Conservation (phyloP, 495 filamentous ascomycete genomes). For the Penicillium nucicola region DNA sequence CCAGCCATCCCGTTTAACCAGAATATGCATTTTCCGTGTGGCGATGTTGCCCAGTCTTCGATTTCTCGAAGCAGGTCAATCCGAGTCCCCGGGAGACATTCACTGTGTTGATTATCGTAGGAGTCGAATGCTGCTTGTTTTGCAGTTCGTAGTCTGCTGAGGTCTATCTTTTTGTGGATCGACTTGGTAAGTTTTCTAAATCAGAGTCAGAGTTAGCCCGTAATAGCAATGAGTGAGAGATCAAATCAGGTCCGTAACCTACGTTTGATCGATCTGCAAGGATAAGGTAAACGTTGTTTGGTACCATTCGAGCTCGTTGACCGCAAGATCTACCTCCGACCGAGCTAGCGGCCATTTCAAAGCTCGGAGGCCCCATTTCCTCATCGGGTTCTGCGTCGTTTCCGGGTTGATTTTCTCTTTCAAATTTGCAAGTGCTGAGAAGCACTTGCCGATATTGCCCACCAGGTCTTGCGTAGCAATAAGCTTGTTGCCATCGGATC, state of each 20-base stretch:
- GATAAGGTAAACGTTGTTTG: constrained; percentile 32
- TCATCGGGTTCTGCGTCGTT: constrained; percentile 15
- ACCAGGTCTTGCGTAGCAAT: constrained; percentile 2
- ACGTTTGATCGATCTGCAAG: constrained; percentile 40
- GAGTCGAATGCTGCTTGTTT: no score
- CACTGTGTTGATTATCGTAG: no score
- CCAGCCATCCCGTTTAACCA: no score
- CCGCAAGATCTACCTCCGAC: constrained; percentile 32
- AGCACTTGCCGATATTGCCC: constrained; percentile 21
- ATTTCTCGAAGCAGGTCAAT: no score
- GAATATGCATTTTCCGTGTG: no score
- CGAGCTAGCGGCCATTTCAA: constrained; percentile 43
- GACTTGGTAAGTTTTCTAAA: constrained; percentile 45
- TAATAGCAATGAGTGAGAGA: constrained; percentile 1
- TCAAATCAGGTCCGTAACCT: constrained; percentile 10
- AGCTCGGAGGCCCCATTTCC: constrained; percentile 29
- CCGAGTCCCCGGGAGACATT: no score
- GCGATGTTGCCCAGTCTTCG: no score
- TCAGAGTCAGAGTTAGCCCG: constrained; percentile 32
- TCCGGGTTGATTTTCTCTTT: constrained; percentile 29
- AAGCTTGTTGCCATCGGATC: constrained; percentile 9
- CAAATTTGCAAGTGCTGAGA: constrained; percentile 24
- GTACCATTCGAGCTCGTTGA: constrained; percentile 30
- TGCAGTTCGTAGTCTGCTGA: no score
- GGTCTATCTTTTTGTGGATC: no score